phyloP scores from a whole-genome alignment of 192 early-diverging fungal species.

The Entrophospora sp. region DNA sequence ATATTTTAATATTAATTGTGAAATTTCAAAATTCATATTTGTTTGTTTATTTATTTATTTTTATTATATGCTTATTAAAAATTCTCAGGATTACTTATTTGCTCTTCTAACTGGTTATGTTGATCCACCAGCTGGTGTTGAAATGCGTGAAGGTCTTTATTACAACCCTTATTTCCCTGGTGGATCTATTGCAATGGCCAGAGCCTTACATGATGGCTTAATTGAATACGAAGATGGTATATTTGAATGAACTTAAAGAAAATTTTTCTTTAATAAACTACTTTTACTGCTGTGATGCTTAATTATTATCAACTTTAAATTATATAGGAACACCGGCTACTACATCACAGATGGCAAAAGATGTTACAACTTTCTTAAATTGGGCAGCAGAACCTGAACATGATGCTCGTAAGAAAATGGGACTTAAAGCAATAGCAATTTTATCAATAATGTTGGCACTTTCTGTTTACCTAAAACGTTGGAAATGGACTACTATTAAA shows the following conservation, averaged over 20 bases:
- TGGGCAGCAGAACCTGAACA: constrained; percentile 95
- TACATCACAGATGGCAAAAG: constrained; percentile 93
- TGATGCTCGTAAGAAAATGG: constrained; percentile 89
- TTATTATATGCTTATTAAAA: neutral
- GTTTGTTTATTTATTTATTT: constrained; percentile 10
- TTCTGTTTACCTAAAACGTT: constrained; percentile 82
- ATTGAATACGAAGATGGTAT: constrained; percentile 88
- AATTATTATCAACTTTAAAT: neutral
- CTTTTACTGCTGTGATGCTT: neutral
- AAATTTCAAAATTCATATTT: neutral
- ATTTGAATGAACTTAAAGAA: too few species aligned
- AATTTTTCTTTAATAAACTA: too few species aligned
- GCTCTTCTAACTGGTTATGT: constrained; percentile 89
- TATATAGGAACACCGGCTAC: constrained; percentile 71
- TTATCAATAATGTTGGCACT: constrained; percentile 60
- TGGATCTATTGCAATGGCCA: constrained; percentile 94
- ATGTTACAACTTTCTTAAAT: constrained; percentile 84
- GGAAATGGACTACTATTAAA: constrained; percentile 91
- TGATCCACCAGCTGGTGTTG: constrained; percentile 88
- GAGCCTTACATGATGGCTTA: constrained; percentile 83
- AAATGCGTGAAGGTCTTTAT: constrained; percentile 88
- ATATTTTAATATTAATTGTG: too few species aligned
- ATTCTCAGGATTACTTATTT: constrained; percentile 83
- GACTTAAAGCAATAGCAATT: too few species aligned
- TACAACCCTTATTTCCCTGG: constrained; percentile 99